Evolutionary conservation across 805 yeast species (phyloP), one percentile per base, ranked within the genome.

Genomic region (Candida incommunis): DNA sequence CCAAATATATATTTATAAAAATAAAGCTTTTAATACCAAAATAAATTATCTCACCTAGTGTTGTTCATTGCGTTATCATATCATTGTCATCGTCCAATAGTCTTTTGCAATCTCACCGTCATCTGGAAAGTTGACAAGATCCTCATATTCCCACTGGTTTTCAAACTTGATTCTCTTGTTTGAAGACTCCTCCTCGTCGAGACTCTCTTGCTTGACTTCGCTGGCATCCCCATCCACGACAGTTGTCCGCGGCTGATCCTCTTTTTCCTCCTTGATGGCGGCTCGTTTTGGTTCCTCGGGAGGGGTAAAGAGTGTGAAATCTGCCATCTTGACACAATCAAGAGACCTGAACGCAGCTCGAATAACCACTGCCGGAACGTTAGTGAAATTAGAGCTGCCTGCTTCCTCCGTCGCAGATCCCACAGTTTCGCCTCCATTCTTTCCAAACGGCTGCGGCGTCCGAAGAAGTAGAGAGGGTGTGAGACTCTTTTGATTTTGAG

Each of bases 261-360:
- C n/a, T 41, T 48, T 31, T 11, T 7, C 7, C 37, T 31, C 37
- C 9, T 43, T 41, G 40, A 42, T 27, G 43, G 41, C 27, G 9
- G 26, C 42, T 24, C 43, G 45, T 23, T 31, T 34, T 41, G 44
- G 40, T 23, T 54, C 61, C 25, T 51, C 55, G 3, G 59, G 59
- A 13, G 60, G 59, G 3, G 60, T 54, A 20, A 56, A 48, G 26
- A 58, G 51, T 45, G 55, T 55, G 21, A 58, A 49, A 23, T 54
- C 55, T 7, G 53, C 48, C 35, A 54, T 45, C 45, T 51, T 57
- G 45, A 59, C 56, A 7, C 58, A 42, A 13, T 51, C 60, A 18
- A 62, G 51, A 26, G 59, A 56, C 43, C 49, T 54, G 51, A 63
- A 60, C 13, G 65, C 62, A 2, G 57, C 52, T 16, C 61, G 55